A percentile compares a stretch with the other conserved stretches of the same genome.
Evolutionary conservation across 2,329 filamentous ascomycete species (phyloP).

Genomic region (Ophiostoma himal-ulmi): DNA sequence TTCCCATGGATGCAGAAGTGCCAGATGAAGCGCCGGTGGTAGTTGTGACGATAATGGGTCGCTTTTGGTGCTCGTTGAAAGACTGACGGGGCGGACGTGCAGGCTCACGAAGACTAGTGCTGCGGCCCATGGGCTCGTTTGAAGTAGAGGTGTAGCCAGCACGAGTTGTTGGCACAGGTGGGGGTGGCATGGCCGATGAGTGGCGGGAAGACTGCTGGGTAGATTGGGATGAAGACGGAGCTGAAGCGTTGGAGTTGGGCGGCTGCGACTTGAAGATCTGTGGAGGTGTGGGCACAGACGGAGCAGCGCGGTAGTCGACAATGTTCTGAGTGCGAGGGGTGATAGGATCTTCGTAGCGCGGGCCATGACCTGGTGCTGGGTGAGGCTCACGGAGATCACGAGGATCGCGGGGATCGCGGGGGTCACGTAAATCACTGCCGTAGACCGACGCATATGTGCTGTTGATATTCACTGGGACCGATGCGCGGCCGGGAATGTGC

Average conservation of each 20-base stretch:
- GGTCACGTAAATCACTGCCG: conserved; percentile 37
- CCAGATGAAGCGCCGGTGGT: conserved; percentile 34
- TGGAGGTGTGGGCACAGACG: conserved; percentile 26
- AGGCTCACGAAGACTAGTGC: conserved; percentile 43
- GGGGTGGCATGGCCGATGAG: conserved; percentile 31
- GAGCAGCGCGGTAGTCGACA: conserved; percentile 22
- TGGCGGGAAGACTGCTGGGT: conserved; percentile 18
- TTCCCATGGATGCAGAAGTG: conserved; percentile 26
- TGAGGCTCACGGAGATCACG: conserved; percentile 11
- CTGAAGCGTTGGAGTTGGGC: conserved; percentile 11
- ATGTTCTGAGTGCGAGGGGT: conserved; percentile 21
- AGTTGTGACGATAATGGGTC: conserved; percentile 55
- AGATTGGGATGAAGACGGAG: neutral
- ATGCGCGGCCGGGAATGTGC: conserved; percentile 45
- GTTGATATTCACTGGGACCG: conserved; percentile 46
- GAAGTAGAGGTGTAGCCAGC: conserved; percentile 28
- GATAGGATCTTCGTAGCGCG: conserved; percentile 24
- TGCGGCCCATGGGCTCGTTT: conserved; percentile 46
- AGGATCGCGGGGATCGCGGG: conserved; percentile 38
- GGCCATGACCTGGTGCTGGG: neutral
- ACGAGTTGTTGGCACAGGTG: conserved; percentile 21
- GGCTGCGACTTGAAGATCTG: conserved; percentile 22
- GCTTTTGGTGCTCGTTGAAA: conserved; percentile 46
- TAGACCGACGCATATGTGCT: conserved; percentile 40
- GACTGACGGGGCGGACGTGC: conserved; percentile 46